Percentiles rank a stretch among this genome's conserved stretches.
These are phyloP conservation scores for Bipolaris sorokiniana DNA, from an alignment of 2,329 filamentous ascomycete genomes.

Conservation along the genomic window DNA sequence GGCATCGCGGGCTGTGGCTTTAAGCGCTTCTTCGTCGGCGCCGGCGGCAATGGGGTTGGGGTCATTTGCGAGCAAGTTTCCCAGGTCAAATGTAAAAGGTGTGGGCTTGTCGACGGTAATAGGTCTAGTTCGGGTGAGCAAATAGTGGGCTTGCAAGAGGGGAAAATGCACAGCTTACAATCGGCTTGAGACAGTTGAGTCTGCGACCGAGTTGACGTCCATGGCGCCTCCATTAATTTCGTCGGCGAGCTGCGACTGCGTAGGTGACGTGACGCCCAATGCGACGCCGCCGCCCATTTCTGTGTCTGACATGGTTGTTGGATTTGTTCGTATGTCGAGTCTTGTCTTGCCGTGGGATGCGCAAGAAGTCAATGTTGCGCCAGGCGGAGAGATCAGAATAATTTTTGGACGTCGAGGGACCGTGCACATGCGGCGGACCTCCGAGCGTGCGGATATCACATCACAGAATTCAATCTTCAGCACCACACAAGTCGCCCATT, in stretches of 20 bases:
- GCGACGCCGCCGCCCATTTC: conserved; percentile 43
- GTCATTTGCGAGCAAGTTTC: conserved; percentile 84
- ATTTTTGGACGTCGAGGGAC: conserved; percentile 23
- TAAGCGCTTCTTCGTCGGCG: conserved; percentile 69
- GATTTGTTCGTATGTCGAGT: background rate
- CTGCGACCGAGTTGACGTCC: conserved; percentile 42
- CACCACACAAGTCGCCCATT: conserved; percentile 33
- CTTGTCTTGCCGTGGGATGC: background rate
- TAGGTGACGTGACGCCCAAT: conserved; percentile 26
- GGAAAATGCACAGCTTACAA: conserved; percentile 32
- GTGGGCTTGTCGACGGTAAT: conserved; percentile 70
- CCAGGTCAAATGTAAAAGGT: conserved; percentile 90
- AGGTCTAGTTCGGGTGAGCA: conserved; percentile 27
- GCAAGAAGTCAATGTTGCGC: conserved; percentile 3
- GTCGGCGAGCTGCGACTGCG: conserved; percentile 37
- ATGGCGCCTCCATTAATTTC: conserved; percentile 43
- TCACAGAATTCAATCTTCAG: conserved; percentile 23
- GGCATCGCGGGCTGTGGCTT: conserved; percentile 80
- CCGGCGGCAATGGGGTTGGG: conserved; percentile 76
- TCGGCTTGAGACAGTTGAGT: conserved; percentile 41
- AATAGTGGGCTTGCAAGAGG: background rate
- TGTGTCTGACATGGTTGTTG: conserved; percentile 32
- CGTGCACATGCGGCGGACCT: conserved; percentile 32
- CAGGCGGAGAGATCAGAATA: conserved; percentile 15
- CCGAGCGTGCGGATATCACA: conserved; percentile 30